Evolutionary conservation across 2,329 filamentous ascomycete genomes (phyloP).

Genomic region (Ustulina deusta): DNA sequence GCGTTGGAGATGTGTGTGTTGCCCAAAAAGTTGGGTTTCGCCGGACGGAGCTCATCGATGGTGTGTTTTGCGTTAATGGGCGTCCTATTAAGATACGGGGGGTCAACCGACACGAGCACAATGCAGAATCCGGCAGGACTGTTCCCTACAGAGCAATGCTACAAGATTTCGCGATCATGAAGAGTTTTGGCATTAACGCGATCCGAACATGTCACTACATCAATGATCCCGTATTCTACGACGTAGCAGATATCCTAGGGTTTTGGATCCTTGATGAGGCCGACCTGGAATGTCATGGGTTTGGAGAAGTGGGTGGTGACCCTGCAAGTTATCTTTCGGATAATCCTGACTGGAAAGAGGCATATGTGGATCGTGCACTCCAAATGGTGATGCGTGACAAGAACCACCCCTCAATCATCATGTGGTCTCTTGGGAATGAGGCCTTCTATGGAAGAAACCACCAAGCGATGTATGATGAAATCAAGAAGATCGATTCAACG

Average conservation of each 20-base stretch:
- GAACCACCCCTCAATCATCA: constrained; percentile 73
- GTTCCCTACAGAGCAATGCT: constrained; percentile 72
- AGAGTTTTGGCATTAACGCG: constrained; percentile 76
- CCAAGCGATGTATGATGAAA: constrained; percentile 74
- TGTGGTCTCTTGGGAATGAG: constrained; percentile 80
- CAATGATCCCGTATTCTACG: constrained; percentile 70
- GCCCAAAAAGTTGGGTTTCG: constrained; percentile 73
- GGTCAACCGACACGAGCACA: constrained; percentile 78
- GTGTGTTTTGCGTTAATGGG: constrained; percentile 74
- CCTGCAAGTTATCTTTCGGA: constrained; percentile 66
- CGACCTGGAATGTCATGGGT: constrained; percentile 67
- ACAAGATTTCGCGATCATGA: constrained; percentile 74
- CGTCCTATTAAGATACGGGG: constrained; percentile 73
- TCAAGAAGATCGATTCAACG: constrained; percentile 67
- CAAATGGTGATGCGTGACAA: constrained; percentile 72
- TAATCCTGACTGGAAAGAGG: constrained; percentile 70
- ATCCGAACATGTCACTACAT: constrained; percentile 76
- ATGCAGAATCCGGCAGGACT: constrained; percentile 70
- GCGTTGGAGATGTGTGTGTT: constrained; percentile 55
- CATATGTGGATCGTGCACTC: constrained; percentile 74
- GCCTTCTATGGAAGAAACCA: constrained; percentile 77
- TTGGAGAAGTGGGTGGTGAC: constrained; percentile 57
- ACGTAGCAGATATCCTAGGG: constrained; percentile 72
- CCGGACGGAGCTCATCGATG: constrained; percentile 69
- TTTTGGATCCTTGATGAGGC: constrained; percentile 72